Conservation (phyloP, 2,329 filamentous ascomycete species). For the Aspergillus proliferans region DNA sequence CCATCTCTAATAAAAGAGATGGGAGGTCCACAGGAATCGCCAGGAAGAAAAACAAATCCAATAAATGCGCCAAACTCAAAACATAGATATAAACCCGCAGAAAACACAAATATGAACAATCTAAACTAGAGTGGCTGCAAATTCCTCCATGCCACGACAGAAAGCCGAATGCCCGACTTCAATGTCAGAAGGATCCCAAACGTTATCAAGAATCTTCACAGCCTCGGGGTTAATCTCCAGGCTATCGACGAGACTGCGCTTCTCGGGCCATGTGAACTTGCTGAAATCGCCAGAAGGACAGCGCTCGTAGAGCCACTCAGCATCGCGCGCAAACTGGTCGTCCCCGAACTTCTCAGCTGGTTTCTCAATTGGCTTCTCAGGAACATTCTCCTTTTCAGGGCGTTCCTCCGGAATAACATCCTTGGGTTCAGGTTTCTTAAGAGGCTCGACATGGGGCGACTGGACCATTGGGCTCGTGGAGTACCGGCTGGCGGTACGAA, state of each 20-base stretch:
- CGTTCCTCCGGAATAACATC: background rate
- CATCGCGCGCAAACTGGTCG: constrained; percentile 19
- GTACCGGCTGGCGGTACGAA: constrained; percentile 31
- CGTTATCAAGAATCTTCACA: constrained; percentile 8
- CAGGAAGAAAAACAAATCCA: background rate
- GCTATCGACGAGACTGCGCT: constrained; percentile 10
- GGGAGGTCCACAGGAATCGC: background rate
- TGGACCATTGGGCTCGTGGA: constrained; percentile 15
- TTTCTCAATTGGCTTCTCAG: background rate
- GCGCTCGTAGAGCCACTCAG: constrained; percentile 20
- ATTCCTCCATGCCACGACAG: constrained; percentile 11
- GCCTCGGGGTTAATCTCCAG: constrained; percentile 9
- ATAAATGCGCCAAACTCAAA: background rate
- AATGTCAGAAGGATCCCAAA: constrained; percentile 12
- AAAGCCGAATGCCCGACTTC: constrained; percentile 11
- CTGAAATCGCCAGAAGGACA: constrained; percentile 20
- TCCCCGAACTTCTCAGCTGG: constrained; percentile 15
- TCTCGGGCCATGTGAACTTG: constrained; percentile 17
- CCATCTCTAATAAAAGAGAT: background rate
- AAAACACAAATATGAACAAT: background rate
- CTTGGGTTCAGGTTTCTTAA: background rate
- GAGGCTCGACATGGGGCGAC: constrained; percentile 7
- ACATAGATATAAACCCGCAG: background rate
- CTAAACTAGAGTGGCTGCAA: constrained; percentile 9
- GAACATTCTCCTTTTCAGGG: background rate